Evolutionary conservation across 345 rosid species (phyloP).

Genomic region (Lumnitzera racemosa): DNA sequence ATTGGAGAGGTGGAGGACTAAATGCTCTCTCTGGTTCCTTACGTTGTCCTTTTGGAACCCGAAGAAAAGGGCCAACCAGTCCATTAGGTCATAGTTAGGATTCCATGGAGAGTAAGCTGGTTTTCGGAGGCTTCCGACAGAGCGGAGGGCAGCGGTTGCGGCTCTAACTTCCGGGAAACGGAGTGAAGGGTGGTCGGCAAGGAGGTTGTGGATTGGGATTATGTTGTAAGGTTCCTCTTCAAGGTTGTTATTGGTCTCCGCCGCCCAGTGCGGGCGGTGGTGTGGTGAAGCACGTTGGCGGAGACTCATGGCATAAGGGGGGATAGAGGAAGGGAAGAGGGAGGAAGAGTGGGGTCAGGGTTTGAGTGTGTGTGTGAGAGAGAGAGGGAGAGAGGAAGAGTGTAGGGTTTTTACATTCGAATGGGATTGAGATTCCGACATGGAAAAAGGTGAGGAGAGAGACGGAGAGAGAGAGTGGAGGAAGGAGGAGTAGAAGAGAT

Average conservation of each 20-base stretch:
- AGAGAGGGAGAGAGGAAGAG: too few species aligned
- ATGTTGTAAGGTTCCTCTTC: conserved; percentile 68
- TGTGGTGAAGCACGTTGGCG: conserved; percentile 4
- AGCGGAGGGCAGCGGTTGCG: conserved; percentile 73
- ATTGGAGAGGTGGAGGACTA: conserved; percentile 88
- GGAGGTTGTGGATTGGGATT: conserved; percentile 87
- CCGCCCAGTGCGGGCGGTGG: neutral
- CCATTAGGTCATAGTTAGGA: conserved; percentile 69
- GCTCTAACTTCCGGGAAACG: conserved; percentile 91
- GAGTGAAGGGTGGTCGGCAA: conserved; percentile 92
- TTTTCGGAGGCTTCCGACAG: conserved; percentile 74
- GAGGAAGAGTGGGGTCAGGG: neutral
- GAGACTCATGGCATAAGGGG: conserved; percentile 7
- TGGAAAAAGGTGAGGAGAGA: neutral
- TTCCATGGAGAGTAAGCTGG: conserved; percentile 75
- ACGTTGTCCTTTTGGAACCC: conserved; percentile 82
- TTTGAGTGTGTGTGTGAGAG: too few species aligned
- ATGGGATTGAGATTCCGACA: too few species aligned
- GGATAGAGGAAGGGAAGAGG: neutral
- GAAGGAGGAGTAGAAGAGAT: neutral
- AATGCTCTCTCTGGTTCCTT: conserved; percentile 86
- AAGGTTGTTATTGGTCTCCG: neutral
- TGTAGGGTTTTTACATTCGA: too few species aligned
- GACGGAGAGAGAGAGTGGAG: neutral
- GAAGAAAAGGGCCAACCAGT: conserved; percentile 85